Evolutionary conservation across 176 grass and related monocot genomes (phyloP).

Genomic region (Oropetium thomaeum): DNA sequence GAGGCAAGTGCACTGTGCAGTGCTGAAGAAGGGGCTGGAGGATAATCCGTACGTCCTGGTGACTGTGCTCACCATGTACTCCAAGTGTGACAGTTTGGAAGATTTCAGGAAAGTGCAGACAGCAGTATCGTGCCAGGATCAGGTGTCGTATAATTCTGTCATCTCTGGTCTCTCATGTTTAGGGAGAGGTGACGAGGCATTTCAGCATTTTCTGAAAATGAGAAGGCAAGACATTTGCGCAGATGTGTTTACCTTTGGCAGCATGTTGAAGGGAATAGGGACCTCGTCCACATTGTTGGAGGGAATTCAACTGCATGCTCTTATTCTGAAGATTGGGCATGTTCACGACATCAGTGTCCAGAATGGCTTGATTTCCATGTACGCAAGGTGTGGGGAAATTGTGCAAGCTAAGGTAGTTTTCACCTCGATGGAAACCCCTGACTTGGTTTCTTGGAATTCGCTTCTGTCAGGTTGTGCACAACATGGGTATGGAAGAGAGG

Average conservation of each 20-base stretch:
- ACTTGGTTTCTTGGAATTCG: slow-evolving; percentile 47
- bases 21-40: slow-evolving; percentile 21
- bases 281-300: slow-evolving; percentile 21
- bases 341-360: slow-evolving; percentile 13
- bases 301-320: slow-evolving; percentile 39
- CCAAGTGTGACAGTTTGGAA: slow-evolving; percentile 28
- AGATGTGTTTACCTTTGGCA: slow-evolving; percentile 38
- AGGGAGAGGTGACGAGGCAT: slow-evolving; percentile 23
- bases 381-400: slow-evolving; percentile 37
- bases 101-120: slow-evolving; percentile 19
- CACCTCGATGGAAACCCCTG: slow-evolving; percentile 4
- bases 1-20: slow-evolving; percentile 1
- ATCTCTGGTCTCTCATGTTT: slow-evolving; percentile 32
- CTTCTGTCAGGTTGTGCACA: slow-evolving; percentile 34
- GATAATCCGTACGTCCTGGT: slow-evolving; percentile 7
- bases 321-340: slow-evolving; percentile 33
- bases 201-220: slow-evolving; percentile 34
- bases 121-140: slow-evolving; percentile 18
- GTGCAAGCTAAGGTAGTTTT: slow-evolving; percentile 19
- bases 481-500: slow-evolving; percentile 35
- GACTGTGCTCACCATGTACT: slow-evolving; percentile 40
- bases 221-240: neutral
- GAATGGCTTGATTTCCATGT: slow-evolving; percentile 34
- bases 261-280: slow-evolving; percentile 29
- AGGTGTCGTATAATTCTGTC: slow-evolving; percentile 20